Conservation (phyloP, 306 rosid genomes). For the Clitoria ternatea region DNA sequence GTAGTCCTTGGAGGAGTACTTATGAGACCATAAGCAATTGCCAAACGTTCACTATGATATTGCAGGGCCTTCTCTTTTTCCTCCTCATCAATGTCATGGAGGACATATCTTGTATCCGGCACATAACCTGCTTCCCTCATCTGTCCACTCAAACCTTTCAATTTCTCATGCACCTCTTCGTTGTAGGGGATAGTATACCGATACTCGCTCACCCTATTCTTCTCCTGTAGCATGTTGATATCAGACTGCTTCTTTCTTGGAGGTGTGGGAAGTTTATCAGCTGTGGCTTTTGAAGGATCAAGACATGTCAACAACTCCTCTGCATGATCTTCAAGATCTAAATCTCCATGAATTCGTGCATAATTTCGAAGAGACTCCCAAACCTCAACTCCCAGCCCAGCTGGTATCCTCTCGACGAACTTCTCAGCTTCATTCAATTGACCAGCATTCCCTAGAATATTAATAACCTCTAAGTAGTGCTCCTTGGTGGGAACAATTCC, state of each 20-base stretch:
- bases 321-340: constrained; percentile 69
- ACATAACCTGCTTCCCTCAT: constrained; percentile 91
- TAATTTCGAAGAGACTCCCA: constrained; percentile 55
- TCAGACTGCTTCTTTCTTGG: constrained; percentile 49
- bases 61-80: constrained; percentile 91
- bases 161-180: constrained; percentile 45
- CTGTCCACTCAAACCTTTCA: constrained; percentile 75
- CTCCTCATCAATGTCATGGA: constrained; percentile 89
- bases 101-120: constrained; percentile 88
- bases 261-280: constrained; percentile 42
- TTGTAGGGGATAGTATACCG: constrained; percentile 42
- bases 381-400: constrained; percentile 35
- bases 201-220: constrained; percentile 51
- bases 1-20: constrained; percentile 95
- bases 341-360: constrained; percentile 62
- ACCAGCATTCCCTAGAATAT: constrained; percentile 62
- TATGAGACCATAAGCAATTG: constrained; percentile 91
- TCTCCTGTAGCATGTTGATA: constrained; percentile 77
- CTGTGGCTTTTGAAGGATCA: constrained; percentile 44
- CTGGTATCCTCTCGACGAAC: constrained; percentile 57
- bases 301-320: constrained; percentile 46
- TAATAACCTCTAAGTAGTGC: constrained; percentile 55
- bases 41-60: constrained; percentile 88
- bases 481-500: constrained; percentile 49
- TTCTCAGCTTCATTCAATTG: constrained; percentile 69